phyloP scores from a whole-genome alignment of 1,284 basidiomycete species.

The Boletus mariae region DNA sequence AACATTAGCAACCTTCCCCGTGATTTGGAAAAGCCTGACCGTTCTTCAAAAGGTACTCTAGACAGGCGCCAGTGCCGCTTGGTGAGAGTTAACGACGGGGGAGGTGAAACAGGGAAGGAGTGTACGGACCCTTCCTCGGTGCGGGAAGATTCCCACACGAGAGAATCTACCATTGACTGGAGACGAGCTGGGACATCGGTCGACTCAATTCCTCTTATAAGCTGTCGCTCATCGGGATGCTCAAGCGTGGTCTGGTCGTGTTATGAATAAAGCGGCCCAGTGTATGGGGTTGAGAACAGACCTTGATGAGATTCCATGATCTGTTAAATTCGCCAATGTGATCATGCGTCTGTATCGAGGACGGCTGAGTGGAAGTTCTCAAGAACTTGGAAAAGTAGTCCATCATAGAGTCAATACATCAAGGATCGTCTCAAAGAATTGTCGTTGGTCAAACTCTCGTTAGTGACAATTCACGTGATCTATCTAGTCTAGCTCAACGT shows the following conservation, averaged over 20 bases:
- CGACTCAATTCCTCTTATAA: conserved; percentile 74
- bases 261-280: conserved; percentile 2
- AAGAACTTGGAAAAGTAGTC: conserved; percentile 85
- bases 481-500: neutral
- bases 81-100: conserved; percentile 14
- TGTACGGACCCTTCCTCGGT: conserved; percentile 77
- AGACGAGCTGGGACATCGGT: conserved; percentile 80
- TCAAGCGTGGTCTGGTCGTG: conserved; percentile 63
- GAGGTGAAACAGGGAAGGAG: conserved; percentile 1
- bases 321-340: conserved; percentile 67
- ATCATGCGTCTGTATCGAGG: conserved; percentile 55
- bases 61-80: conserved; percentile 80
- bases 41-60: conserved; percentile 90
- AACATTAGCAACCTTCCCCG: conserved; percentile 3
- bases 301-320: conserved; percentile 73
- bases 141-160: conserved; percentile 82
- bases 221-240: conserved; percentile 78
- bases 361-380: conserved; percentile 46
- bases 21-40: conserved; percentile 42
- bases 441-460: too few relatives aligned
- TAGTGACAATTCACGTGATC: conserved; percentile 20
- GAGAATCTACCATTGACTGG: conserved; percentile 80
- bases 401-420: conserved; percentile 40
- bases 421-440: neutral
- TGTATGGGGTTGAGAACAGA: conserved; percentile 26